Evolutionary conservation across 345 rosid species (phyloP).

Genomic region (Arabidopsis arenosa): DNA sequence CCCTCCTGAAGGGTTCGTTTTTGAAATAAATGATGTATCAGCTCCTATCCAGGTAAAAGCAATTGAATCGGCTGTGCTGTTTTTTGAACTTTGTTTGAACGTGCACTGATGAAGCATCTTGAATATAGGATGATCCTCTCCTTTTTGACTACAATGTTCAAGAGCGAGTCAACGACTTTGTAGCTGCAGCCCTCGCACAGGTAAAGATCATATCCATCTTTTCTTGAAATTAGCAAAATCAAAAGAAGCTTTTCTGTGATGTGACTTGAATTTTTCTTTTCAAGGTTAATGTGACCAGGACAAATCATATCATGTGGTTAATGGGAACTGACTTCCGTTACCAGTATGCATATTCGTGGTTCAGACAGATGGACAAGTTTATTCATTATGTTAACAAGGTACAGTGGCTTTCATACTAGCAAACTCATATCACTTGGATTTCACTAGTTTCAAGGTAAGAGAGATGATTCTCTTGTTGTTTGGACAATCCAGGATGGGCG

Average conservation of each 20-base stretch:
- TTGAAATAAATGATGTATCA: slow-evolving; percentile 88
- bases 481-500: slow-evolving; percentile 81
- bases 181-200: slow-evolving; percentile 87
- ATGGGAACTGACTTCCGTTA: slow-evolving; percentile 98
- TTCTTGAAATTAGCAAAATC: slow-evolving; percentile 1
- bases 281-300: slow-evolving; percentile 88
- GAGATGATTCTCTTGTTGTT: slow-evolving; percentile 2
- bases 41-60: slow-evolving; percentile 82
- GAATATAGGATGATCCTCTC: slow-evolving; percentile 71
- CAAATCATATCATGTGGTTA: slow-evolving; percentile 92
- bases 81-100: slow-evolving; percentile 26
- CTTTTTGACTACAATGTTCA: slow-evolving; percentile 90
- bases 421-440: not conserved
- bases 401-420: slow-evolving; percentile 19
- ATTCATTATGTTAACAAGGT: slow-evolving; percentile 94
- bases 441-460: slow-evolving; percentile 16
- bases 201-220: slow-evolving; percentile 40
- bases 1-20: slow-evolving; percentile 89
- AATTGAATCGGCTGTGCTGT: slow-evolving; percentile 5
- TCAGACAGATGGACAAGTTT: slow-evolving; percentile 95
- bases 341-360: slow-evolving; percentile 95
- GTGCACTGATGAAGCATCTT: slow-evolving; percentile 38
- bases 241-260: not conserved
- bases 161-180: slow-evolving; percentile 87
- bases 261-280: slow-evolving; percentile 19